phyloP scores from a whole-genome alignment of 2,329 filamentous ascomycete genomes.

The Trichoderma koningiopsis region DNA sequence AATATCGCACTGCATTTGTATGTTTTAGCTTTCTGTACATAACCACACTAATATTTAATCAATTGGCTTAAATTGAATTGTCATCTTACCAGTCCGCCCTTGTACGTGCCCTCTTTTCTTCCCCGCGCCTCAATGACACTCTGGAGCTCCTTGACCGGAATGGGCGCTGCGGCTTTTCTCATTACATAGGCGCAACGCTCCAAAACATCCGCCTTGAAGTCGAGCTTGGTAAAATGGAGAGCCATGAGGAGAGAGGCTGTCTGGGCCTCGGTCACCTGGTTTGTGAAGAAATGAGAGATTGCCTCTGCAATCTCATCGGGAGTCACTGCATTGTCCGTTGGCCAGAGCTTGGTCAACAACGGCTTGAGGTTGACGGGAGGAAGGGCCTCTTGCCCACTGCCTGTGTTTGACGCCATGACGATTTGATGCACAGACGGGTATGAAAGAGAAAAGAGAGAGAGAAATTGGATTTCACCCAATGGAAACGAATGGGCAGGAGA shows the following conservation, averaged over 20 bases:
- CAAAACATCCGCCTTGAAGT: slow-evolving; percentile 81
- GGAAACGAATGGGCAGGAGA: not conserved
- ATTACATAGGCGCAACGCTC: slow-evolving; percentile 82
- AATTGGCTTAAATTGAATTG: not conserved
- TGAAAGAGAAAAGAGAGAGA: not conserved
- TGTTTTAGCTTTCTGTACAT: not conserved
- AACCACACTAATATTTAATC: slow-evolving; percentile 25
- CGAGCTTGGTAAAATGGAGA: slow-evolving; percentile 86
- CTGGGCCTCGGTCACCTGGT: slow-evolving; percentile 85
- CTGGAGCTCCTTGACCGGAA: slow-evolving; percentile 66
- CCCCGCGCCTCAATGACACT: slow-evolving; percentile 62
- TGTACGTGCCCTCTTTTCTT: slow-evolving; percentile 71
- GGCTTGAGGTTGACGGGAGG: slow-evolving; percentile 64
- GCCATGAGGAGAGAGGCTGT: slow-evolving; percentile 85
- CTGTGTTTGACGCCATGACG: slow-evolving; percentile 35
- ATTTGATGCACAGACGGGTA: slow-evolving; percentile 4
- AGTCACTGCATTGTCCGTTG: slow-evolving; percentile 57
- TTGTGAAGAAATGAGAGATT: slow-evolving; percentile 87
- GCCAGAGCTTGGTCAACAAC: slow-evolving; percentile 74
- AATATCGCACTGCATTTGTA: slow-evolving; percentile 70
- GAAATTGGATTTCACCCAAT: not conserved
- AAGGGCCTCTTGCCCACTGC: slow-evolving; percentile 34
- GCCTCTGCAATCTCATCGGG: slow-evolving; percentile 86
- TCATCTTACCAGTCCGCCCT: slow-evolving; percentile 74
- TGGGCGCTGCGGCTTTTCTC: slow-evolving; percentile 73